phyloP scores from a whole-genome alignment of 768 basidiomycete species.

The Lanmaoa rubissima region DNA sequence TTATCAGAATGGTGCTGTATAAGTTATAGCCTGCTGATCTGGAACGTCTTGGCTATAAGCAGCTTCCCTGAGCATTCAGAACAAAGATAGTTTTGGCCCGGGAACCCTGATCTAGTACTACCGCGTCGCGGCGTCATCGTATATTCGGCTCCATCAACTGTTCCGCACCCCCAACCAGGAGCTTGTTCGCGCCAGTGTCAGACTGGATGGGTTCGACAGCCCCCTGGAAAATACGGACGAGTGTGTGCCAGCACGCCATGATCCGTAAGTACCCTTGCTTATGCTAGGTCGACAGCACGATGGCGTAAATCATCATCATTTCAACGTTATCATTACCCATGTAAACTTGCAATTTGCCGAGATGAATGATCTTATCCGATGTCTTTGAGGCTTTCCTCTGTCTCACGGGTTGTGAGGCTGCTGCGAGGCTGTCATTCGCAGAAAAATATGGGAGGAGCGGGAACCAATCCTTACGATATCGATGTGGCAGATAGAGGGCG shows the following conservation, averaged over 20 bases:
- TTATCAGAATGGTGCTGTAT: slow-evolving; percentile 28
- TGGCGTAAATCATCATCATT: slow-evolving; percentile 7
- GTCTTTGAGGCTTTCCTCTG: not conserved
- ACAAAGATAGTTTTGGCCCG: slow-evolving; percentile 22
- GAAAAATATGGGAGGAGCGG: slow-evolving; percentile 1
- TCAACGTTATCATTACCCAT: slow-evolving; percentile 2
- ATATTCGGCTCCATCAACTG: slow-evolving; percentile 23
- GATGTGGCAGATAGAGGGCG: slow-evolving; percentile 7
- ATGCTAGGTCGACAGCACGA: not conserved
- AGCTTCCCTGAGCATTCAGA: slow-evolving; percentile 25
- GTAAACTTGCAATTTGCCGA: slow-evolving; percentile 5
- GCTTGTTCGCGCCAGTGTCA: slow-evolving; percentile 5
- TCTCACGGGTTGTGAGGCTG: slow-evolving; percentile 13
- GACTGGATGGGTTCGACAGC: slow-evolving; percentile 4
- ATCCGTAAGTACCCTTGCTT: slow-evolving; percentile 1
- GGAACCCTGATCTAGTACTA: slow-evolving; percentile 22
- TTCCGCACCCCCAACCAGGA: slow-evolving; percentile 6
- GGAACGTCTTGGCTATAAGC: slow-evolving; percentile 22
- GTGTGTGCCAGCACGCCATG: not conserved
- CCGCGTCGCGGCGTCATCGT: slow-evolving; percentile 20
- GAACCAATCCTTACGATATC: slow-evolving; percentile 10
- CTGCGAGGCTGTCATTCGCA: slow-evolving; percentile 1
- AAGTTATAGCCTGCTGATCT: slow-evolving; percentile 12
- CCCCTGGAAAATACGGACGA: not conserved
- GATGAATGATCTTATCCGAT: slow-evolving; percentile 11